A percentile compares a stretch with the other conserved stretches of the same genome.
These are phyloP conservation scores for Paxillus ammoniavirescens DNA, from an alignment of 768 basidiomycete genomes.

Conservation along the genomic window DNA sequence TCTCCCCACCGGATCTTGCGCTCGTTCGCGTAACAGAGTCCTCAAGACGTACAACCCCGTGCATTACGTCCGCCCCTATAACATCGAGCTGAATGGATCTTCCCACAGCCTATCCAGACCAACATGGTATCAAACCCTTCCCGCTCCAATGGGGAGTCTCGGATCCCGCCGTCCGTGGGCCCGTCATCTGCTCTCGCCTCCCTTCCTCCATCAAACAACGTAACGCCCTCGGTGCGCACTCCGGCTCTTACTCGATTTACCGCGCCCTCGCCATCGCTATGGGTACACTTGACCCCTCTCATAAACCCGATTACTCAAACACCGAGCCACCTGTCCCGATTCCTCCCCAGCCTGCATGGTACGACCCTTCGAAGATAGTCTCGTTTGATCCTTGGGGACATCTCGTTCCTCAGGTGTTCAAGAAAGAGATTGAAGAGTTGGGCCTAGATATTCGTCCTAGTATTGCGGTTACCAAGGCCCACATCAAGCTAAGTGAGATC, in stretches of 20 bases:
- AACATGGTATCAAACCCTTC: conserved; percentile 81
- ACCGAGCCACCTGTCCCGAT: conserved; percentile 86
- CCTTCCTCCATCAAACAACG: conserved; percentile 82
- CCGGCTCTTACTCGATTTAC: conserved; percentile 93
- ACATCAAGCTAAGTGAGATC: conserved; percentile 92
- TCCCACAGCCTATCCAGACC: conserved; percentile 79
- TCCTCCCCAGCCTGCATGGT: conserved; percentile 77
- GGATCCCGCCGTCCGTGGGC: conserved; percentile 67
- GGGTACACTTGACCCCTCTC: conserved; percentile 72
- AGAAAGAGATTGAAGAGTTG: conserved; percentile 53
- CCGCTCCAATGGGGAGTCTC: conserved; percentile 80
- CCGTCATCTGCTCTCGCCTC: conserved; percentile 86
- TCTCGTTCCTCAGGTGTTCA: conserved; percentile 72
- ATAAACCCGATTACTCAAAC: conserved; percentile 78
- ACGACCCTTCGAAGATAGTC: conserved; percentile 76
- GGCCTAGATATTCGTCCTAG: conserved; percentile 89
- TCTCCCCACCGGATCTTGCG: conserved; percentile 11
- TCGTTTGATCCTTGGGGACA: conserved; percentile 95
- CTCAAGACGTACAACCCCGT: conserved; percentile 3
- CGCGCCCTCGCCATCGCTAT: conserved; percentile 91
- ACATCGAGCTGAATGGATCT: conserved; percentile 9
- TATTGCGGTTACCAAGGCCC: conserved; percentile 89
- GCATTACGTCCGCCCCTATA: conserved; percentile 4
- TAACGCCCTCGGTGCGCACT: conserved; percentile 93
- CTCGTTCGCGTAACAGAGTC: conserved; percentile 4